Evolutionary conservation across 2,329 filamentous ascomycete species (phyloP).

Genomic region (Colletotrichum kahawae): DNA sequence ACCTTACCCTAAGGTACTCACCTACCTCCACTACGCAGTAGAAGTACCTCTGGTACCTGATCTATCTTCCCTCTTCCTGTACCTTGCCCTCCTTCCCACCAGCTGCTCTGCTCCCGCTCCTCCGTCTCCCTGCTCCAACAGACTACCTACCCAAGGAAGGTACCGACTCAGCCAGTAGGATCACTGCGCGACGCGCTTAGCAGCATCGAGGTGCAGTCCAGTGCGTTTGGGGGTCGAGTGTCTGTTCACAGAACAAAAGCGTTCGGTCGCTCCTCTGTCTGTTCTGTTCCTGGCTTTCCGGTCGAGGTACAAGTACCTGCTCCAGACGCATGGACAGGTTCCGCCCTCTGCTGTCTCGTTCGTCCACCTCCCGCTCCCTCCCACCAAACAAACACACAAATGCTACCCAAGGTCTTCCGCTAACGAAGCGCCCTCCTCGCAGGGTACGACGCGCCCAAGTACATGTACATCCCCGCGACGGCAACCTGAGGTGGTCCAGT

Average conservation of each 20-base stretch:
- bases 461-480: not conserved
- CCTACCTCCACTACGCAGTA: not conserved
- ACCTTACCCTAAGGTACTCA: not conserved
- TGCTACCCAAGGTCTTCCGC: not conserved
- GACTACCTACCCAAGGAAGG: not conserved
- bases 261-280: not conserved
- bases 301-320: not conserved
- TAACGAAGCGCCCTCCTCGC: not conserved
- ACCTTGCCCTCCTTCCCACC: not conserved
- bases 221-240: conserved; percentile 11
- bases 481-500: conserved; percentile 11
- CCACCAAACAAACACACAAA: not conserved
- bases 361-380: not conserved
- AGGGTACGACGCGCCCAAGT: not conserved
- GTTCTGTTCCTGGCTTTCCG: not conserved
- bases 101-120: not conserved
- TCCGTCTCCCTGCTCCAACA: not conserved
- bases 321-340: not conserved
- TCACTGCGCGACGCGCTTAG: conserved; percentile 39
- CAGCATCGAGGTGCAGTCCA: conserved; percentile 16
- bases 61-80: not conserved
- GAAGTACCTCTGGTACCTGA: not conserved
- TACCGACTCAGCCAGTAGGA: conserved; percentile 34
- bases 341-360: not conserved
- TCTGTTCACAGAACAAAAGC: conserved; percentile 6